Percentiles rank a stretch among this genome's conserved stretches.
These are phyloP conservation scores for Tillandsia fasciculata DNA, from an alignment of 176 grass and related monocot genomes.

Conservation along the genomic window DNA sequence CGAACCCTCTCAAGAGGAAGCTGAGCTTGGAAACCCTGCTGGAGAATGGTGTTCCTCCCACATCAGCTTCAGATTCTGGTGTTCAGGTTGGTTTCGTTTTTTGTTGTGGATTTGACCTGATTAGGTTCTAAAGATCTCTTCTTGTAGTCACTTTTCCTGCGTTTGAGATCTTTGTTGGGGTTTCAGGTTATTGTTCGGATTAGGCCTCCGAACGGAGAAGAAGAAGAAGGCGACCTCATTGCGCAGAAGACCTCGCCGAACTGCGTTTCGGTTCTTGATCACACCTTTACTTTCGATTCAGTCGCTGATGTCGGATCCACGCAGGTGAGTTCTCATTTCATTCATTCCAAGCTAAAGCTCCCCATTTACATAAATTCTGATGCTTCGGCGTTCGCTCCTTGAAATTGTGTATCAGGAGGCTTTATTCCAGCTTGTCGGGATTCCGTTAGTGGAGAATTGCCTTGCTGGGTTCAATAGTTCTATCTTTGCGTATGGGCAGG, in stretches of 20 bases:
- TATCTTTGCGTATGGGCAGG: slow-evolving; percentile 99
- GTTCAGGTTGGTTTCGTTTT: slow-evolving; percentile 30
- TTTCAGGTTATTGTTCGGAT: slow-evolving; percentile 25
- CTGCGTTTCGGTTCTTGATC: slow-evolving; percentile 17
- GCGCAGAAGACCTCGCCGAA: slow-evolving; percentile 14
- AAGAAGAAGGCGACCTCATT: slow-evolving; percentile 12
- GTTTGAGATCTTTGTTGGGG: background rate
- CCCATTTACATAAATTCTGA: background rate
- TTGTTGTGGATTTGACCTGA: background rate
- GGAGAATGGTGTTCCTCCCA: background rate
- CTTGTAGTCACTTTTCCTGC: background rate
- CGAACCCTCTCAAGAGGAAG: slow-evolving; percentile 67
- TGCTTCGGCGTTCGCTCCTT: background rate
- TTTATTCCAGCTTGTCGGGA: slow-evolving; percentile 71
- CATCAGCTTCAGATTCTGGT: slow-evolving; percentile 33
- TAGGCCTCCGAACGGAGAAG: slow-evolving; percentile 15
- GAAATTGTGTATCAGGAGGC: slow-evolving; percentile 45
- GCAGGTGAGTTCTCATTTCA: slow-evolving; percentile 12
- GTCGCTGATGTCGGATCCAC: slow-evolving; percentile 18
- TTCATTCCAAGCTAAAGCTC: background rate
- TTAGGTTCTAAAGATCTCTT: background rate
- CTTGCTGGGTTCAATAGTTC: slow-evolving; percentile 94
- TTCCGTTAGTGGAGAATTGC: slow-evolving; percentile 90
- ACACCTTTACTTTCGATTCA: slow-evolving; percentile 25
- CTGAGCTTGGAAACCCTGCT: slow-evolving; percentile 24